Evolutionary conservation across 768 basidiomycete genomes (phyloP).

Genomic region (Rickenella mellea): DNA sequence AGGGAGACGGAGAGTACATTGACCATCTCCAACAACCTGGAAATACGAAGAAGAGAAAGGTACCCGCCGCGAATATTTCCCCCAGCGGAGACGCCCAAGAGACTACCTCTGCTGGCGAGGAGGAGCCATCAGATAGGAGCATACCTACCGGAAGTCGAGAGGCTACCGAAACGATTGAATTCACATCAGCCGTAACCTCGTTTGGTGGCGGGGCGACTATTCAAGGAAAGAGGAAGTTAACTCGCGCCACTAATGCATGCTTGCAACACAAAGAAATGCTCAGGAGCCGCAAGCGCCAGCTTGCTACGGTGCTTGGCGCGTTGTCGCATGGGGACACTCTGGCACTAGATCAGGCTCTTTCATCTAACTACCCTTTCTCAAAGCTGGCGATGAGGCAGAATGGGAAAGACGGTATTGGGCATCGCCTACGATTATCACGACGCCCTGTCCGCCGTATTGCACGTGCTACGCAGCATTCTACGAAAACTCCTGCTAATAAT

Average conservation of each 20-base stretch:
- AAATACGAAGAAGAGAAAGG: slow-evolving; percentile 85
- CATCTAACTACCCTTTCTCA: slow-evolving; percentile 27
- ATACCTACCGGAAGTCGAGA: slow-evolving; percentile 16
- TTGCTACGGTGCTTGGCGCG: slow-evolving; percentile 60
- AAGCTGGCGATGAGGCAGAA: neutral
- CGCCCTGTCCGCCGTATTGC: slow-evolving; percentile 35
- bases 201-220: too few species aligned
- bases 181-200: slow-evolving; percentile 12
- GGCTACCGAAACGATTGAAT: slow-evolving; percentile 15
- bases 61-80: slow-evolving; percentile 30
- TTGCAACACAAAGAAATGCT: slow-evolving; percentile 70
- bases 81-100: slow-evolving; percentile 34
- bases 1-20: slow-evolving; percentile 50
- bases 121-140: slow-evolving; percentile 25
- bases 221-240: slow-evolving; percentile 36
- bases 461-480: neutral
- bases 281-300: slow-evolving; percentile 57
- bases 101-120: slow-evolving; percentile 30
- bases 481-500: too few species aligned
- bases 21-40: slow-evolving; percentile 70
- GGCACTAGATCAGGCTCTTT: slow-evolving; percentile 71
- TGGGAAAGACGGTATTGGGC: slow-evolving; percentile 14
- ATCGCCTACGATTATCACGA: slow-evolving; percentile 45
- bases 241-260: slow-evolving; percentile 55
- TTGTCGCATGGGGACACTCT: slow-evolving; percentile 59